phyloP scores from a whole-genome alignment of 1,284 basidiomycete genomes.

The Malassezia equina region DNA sequence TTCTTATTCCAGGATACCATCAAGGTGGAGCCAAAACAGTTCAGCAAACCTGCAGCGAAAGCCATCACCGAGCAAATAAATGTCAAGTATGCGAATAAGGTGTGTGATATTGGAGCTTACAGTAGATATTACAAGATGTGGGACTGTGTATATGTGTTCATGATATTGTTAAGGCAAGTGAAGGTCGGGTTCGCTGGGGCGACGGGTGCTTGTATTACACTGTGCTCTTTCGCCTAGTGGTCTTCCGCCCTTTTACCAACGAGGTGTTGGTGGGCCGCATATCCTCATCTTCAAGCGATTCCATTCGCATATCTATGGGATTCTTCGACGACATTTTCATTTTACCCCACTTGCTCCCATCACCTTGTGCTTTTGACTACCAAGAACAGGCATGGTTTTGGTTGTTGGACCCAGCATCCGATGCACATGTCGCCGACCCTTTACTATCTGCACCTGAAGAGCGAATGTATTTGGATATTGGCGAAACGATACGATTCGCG shows the following conservation, averaged over 20 bases:
- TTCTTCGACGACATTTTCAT: slow-evolving; percentile 94
- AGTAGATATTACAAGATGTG: slow-evolving; percentile 70
- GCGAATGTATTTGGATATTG: slow-evolving; percentile 73
- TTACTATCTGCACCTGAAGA: slow-evolving; percentile 50
- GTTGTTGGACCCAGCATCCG: slow-evolving; percentile 46
- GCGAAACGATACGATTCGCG: slow-evolving; percentile 73
- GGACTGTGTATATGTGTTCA: slow-evolving; percentile 82
- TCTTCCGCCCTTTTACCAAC: slow-evolving; percentile 81
- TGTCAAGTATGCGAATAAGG: slow-evolving; percentile 81
- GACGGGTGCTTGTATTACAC: slow-evolving; percentile 92
- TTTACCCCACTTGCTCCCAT: slow-evolving; percentile 57
- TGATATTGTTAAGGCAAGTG: slow-evolving; percentile 72
- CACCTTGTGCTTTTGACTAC: slow-evolving; percentile 61
- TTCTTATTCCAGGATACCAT: slow-evolving; percentile 58
- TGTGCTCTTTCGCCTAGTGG: slow-evolving; percentile 78
- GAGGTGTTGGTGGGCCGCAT: slow-evolving; percentile 84
- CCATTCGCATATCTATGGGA: slow-evolving; percentile 59
- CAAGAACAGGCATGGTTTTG: slow-evolving; percentile 49
- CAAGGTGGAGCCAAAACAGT: slow-evolving; percentile 64
- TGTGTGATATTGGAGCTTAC: slow-evolving; percentile 3
- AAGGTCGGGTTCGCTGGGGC: slow-evolving; percentile 85
- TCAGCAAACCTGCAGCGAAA: slow-evolving; percentile 61
- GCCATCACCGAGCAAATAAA: slow-evolving; percentile 70
- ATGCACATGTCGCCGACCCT: slow-evolving; percentile 29
- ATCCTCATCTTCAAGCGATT: slow-evolving; percentile 48